phyloP scores from a whole-genome alignment of 345 rosid genomes.

The Eucalyptus leucophloia region DNA sequence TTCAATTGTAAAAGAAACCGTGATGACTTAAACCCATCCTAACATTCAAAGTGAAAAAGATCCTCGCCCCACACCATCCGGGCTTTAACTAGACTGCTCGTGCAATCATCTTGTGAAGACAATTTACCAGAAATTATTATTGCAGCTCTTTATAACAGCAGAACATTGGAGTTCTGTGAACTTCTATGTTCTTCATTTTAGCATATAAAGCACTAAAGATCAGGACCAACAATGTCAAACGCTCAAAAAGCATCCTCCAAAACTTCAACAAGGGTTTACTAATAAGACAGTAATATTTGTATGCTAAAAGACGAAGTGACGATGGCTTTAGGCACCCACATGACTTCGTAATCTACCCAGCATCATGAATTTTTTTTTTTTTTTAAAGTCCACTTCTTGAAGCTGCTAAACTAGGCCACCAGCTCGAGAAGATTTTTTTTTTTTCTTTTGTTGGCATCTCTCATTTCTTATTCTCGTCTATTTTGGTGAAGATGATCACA shows the following conservation, averaged over 20 bases:
- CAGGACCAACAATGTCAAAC: not conserved
- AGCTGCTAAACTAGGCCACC: not conserved
- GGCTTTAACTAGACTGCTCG: not conserved
- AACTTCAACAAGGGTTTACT: not conserved
- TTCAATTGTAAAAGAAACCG: not conserved
- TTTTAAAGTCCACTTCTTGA: not conserved
- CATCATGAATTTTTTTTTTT: not conserved
- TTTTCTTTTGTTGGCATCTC: not conserved
- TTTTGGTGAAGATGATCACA: not conserved
- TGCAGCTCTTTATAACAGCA: not conserved
- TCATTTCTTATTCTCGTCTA: not conserved
- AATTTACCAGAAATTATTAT: not conserved
- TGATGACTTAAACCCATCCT: not conserved
- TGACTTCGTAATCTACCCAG: not conserved
- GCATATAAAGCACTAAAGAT: not conserved
- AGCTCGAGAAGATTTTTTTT: not conserved
- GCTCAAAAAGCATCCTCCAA: not conserved
- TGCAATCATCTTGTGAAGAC: not conserved
- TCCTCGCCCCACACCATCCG: not conserved
- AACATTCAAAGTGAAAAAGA: not conserved
- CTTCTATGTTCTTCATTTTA: not conserved
- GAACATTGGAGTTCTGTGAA: not conserved
- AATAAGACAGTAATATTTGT: not conserved
- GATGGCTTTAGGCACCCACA: not conserved
- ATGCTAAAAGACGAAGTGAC: not conserved